Evolutionary conservation across 108 stramenopile genomes (phyloP), one percentile per base, ranked within the genome.

Genomic region (Pseudonitzschia delicatissima): DNA sequence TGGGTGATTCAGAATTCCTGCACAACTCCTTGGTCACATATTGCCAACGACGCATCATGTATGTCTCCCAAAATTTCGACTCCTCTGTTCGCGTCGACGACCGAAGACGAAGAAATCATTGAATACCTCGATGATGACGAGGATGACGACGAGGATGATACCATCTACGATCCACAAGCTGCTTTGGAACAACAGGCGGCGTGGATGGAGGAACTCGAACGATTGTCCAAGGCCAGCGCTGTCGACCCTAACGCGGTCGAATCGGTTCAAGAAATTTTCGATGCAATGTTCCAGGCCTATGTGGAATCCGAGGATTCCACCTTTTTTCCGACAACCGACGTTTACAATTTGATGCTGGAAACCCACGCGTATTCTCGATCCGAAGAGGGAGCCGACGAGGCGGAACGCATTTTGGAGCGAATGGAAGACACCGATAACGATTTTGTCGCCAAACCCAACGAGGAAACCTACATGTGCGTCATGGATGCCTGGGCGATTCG

Each of bases 401-500:
- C 81, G 11, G 62, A 74, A 64, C 11, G 25, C 13, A 66, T 82
- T 31, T 63, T 74, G 1, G 27, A 35, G 1, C 55, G 62, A 57
- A 82, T 82, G 76, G 45, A 76, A 50, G 73, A 68, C n/a, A 18
- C 48, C 7, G 25, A 29, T 21, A 50, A 52, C n/a, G 69, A 70
- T 34, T 55, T 61, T 42, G 48, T 61, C 17, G 68, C 58, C 11
- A 37, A 44, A 32, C 81, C 81, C 25, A 74, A 82, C 52, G 37
- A 69, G 15, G 23, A 67, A 23, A 62, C 77, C 15, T 74, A 73
- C 59, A 39, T 67, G 50, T 70, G 70, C 44, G 72, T 83, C 23
- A 76, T 79, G 67, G 77, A 78, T 50, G 82, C 74, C 5, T 83
- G 74, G 71, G 74, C 77, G 3, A 72, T 66, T 52, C 57, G 74